Conservation (phyloP, 1,139 yeast species). For the Debaryomyces fabryi region DNA sequence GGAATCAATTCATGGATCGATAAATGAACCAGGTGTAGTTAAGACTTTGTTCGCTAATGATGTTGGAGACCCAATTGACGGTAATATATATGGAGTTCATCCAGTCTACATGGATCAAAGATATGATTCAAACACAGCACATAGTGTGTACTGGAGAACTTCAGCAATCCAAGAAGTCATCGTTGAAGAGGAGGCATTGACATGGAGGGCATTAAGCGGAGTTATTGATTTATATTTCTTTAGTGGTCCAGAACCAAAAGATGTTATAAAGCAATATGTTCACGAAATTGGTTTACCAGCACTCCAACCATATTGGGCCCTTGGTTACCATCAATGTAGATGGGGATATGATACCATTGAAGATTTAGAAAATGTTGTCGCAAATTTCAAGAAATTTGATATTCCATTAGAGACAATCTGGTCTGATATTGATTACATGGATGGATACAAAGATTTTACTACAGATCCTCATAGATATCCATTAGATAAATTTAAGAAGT, state of each 20-base stretch:
- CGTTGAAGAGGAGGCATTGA: constrained; percentile 23
- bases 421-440: constrained; percentile 31
- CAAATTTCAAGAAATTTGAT: constrained; percentile 21
- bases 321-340: constrained; percentile 28
- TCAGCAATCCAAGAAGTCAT: constrained; percentile 26
- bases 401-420: constrained; percentile 28
- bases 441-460: constrained; percentile 32
- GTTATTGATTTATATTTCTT: constrained; percentile 35
- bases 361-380: constrained; percentile 21
- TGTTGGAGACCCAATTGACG: constrained; percentile 26
- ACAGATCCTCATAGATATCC: constrained; percentile 29
- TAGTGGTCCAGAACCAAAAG: constrained; percentile 33
- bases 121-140: constrained; percentile 22
- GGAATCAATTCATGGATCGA: constrained; percentile 32
- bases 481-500: constrained; percentile 19
- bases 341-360: constrained; percentile 26
- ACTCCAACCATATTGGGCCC: constrained; percentile 28
- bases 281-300: constrained; percentile 24
- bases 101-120: constrained; percentile 27
- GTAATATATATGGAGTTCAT: constrained; percentile 28
- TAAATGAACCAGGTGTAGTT: constrained; percentile 29
- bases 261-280: constrained; percentile 31
- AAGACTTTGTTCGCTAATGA: constrained; percentile 28
- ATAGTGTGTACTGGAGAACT: constrained; percentile 28
- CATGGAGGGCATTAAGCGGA: constrained; percentile 32